phyloP scores from a whole-genome alignment of 2,329 filamentous ascomycete species.

The Helotiales sp. region DNA sequence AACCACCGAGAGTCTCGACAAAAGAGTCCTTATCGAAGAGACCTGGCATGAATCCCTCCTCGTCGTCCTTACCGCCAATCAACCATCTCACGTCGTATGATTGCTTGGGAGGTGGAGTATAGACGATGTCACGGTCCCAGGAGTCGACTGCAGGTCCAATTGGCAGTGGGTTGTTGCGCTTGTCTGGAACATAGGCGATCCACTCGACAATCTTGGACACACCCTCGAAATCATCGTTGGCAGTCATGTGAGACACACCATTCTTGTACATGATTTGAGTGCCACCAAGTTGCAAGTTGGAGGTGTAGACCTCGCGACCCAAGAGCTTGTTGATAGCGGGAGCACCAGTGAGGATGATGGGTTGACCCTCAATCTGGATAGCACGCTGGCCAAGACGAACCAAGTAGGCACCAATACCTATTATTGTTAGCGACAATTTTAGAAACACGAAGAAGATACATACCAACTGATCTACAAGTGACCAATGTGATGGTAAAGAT shows the following conservation, averaged over 20 bases:
- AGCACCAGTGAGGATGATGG: slow-evolving; percentile 97
- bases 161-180: slow-evolving; percentile 90
- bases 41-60: slow-evolving; percentile 78
- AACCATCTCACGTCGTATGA: slow-evolving; percentile 92
- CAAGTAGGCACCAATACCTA: slow-evolving; percentile 94
- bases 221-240: slow-evolving; percentile 95
- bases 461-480: slow-evolving; percentile 95
- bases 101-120: slow-evolving; percentile 74
- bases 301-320: slow-evolving; percentile 97
- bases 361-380: slow-evolving; percentile 97
- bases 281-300: slow-evolving; percentile 97
- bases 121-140: slow-evolving; percentile 92
- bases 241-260: slow-evolving; percentile 98
- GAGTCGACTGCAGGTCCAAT: slow-evolving; percentile 81
- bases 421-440: slow-evolving; percentile 32
- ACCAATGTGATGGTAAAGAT: slow-evolving; percentile 98
- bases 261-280: slow-evolving; percentile 99
- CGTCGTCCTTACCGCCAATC: slow-evolving; percentile 83
- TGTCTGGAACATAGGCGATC: slow-evolving; percentile 96
- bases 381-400: slow-evolving; percentile 97
- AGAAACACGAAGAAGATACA: slow-evolving; percentile 20
- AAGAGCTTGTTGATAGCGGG: slow-evolving; percentile 97
- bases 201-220: slow-evolving; percentile 97
- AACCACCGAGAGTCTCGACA: slow-evolving; percentile 92
- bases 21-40: slow-evolving; percentile 97